Conservation (phyloP, 2,329 filamentous ascomycete genomes). For the Sporothrix humicola region DNA sequence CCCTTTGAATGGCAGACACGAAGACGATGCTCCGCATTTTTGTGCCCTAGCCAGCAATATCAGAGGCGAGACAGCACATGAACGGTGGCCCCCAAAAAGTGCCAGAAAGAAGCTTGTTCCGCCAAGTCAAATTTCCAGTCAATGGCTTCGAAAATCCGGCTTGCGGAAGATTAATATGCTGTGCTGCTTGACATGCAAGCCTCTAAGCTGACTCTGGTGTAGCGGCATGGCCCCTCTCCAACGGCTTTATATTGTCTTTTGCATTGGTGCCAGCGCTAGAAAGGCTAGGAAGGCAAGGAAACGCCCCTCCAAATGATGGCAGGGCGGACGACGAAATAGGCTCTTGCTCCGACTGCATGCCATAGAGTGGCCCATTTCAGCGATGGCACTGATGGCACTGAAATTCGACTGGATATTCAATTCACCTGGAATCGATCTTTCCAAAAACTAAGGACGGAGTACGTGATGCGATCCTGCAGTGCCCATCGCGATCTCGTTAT, state of each 20-base stretch:
- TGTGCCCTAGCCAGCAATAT: neutral
- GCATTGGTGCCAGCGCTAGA: conserved; percentile 13
- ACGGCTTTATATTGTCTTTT: conserved; percentile 12
- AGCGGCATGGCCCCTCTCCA: conserved; percentile 20
- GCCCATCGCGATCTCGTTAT: conserved; percentile 6
- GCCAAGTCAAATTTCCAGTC: conserved; percentile 21
- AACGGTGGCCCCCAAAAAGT: neutral
- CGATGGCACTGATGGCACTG: neutral
- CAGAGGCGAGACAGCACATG: neutral
- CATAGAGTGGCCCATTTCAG: neutral
- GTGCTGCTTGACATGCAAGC: conserved; percentile 3
- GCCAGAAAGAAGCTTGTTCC: neutral
- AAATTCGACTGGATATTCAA: neutral
- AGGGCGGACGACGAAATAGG: conserved; percentile 2
- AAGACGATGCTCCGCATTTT: neutral
- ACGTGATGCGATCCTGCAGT: neutral
- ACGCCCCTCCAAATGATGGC: conserved; percentile 1
- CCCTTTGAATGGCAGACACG: neutral
- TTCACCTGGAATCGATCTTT: conserved; percentile 1
- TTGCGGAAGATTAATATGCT: conserved; percentile 19
- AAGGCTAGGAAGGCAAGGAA: conserved; percentile 9
- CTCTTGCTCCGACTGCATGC: conserved; percentile 1
- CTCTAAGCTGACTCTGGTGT: neutral
- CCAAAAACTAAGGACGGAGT: too few relatives aligned
- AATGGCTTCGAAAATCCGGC: conserved; percentile 4